Conservation (phyloP, 768 basidiomycete genomes). For the Lyophyllum shimeji region DNA sequence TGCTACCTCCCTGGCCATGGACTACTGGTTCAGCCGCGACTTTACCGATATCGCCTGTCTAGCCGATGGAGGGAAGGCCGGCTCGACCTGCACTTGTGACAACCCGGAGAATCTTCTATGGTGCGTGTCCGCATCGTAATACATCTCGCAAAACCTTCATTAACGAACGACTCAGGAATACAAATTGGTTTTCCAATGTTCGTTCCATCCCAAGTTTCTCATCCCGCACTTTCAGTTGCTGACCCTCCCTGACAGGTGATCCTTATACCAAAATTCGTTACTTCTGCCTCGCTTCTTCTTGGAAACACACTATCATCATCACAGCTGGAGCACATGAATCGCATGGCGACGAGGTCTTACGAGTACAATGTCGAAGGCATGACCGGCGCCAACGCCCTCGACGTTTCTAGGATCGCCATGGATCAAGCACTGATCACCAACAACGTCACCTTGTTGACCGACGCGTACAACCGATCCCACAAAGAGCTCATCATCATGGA, state of each 20-base stretch:
- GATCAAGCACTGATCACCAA: slow-evolving; percentile 43
- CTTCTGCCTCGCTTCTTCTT: slow-evolving; percentile 47
- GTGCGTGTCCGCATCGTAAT: slow-evolving; percentile 10
- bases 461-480: slow-evolving; percentile 55
- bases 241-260: slow-evolving; percentile 37
- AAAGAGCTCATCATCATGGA: slow-evolving; percentile 53
- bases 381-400: slow-evolving; percentile 57
- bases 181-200: slow-evolving; percentile 55
- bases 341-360: slow-evolving; percentile 44
- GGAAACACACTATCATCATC: slow-evolving; percentile 31
- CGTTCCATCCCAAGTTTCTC: neutral
- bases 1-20: slow-evolving; percentile 40
- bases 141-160: neutral
- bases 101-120: slow-evolving; percentile 35
- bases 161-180: slow-evolving; percentile 34
- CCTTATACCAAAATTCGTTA: slow-evolving; percentile 48
- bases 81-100: slow-evolving; percentile 44
- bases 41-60: slow-evolving; percentile 46
- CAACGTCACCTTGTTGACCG: slow-evolving; percentile 44
- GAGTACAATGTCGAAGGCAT: slow-evolving; percentile 40
- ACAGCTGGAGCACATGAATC: slow-evolving; percentile 34
- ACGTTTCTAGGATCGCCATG: slow-evolving; percentile 63
- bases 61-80: slow-evolving; percentile 38
- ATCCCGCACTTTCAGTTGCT: neutral
- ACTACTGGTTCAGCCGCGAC: slow-evolving; percentile 53